Percentiles rank a stretch among this genome's conserved stretches.
These are phyloP conservation scores for Phytophthora tubulina DNA, from an alignment of 352 stramenopile species.

Conservation along the genomic window DNA sequence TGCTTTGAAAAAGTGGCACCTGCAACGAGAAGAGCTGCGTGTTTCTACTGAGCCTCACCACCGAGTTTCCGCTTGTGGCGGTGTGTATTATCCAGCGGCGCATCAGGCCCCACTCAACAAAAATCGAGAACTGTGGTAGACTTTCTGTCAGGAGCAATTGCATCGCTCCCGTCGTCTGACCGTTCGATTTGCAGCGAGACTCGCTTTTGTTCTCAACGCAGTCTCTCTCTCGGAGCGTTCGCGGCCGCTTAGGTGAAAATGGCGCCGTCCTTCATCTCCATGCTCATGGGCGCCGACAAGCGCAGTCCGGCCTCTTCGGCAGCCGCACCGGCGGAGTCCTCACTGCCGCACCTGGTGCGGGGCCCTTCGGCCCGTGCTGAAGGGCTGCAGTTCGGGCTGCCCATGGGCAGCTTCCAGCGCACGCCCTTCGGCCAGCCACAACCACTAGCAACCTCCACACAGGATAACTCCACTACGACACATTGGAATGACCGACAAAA, in stretches of 20 bases:
- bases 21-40: slow-evolving; percentile 16
- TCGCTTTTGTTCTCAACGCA: slow-evolving; percentile 32
- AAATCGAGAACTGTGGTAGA: slow-evolving; percentile 17
- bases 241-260: slow-evolving; percentile 41
- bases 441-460: slow-evolving; percentile 12
- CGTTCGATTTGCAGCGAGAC: slow-evolving; percentile 37
- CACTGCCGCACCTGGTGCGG: slow-evolving; percentile 39
- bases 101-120: slow-evolving; percentile 18
- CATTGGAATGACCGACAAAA: slow-evolving; percentile 63
- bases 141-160: slow-evolving; percentile 25
- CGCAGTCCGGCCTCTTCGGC: slow-evolving; percentile 5
- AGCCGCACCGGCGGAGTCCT: not conserved
- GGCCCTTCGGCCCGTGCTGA: slow-evolving; percentile 24
- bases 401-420: slow-evolving; percentile 34
- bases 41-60: slow-evolving; percentile 26
- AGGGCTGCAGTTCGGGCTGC: slow-evolving; percentile 48
- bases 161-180: slow-evolving; percentile 31
- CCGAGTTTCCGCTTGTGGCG: slow-evolving; percentile 1
- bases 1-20: slow-evolving; percentile 18
- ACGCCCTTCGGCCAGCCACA: slow-evolving; percentile 33
- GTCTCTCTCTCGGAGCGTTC: slow-evolving; percentile 39
- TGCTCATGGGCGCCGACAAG: slow-evolving; percentile 57
- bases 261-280: slow-evolving; percentile 70
- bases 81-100: slow-evolving; percentile 20
- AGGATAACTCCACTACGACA: slow-evolving; percentile 13